Evolutionary conservation across 2,329 filamentous ascomycete species (phyloP).

Genomic region (Fusarium sp.): DNA sequence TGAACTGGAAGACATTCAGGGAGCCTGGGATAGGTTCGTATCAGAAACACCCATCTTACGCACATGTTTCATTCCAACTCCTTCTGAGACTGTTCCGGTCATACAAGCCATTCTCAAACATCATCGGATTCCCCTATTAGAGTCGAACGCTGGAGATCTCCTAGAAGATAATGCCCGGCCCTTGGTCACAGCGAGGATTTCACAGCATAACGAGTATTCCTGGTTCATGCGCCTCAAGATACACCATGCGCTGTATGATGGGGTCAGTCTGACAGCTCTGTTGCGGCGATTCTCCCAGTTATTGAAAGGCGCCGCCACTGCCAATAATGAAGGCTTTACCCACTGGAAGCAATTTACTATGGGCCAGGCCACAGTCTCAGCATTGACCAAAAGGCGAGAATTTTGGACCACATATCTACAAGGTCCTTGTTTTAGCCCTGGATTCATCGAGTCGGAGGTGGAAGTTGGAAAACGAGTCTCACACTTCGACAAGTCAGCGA

Average conservation of each 20-base stretch:
- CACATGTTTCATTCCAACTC: constrained; percentile 72
- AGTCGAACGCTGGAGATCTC: not conserved
- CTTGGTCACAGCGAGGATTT: constrained; percentile 26
- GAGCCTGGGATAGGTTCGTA: constrained; percentile 73
- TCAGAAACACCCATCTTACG: constrained; percentile 73
- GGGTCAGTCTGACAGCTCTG: constrained; percentile 78
- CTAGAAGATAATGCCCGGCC: constrained; percentile 9
- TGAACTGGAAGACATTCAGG: constrained; percentile 58
- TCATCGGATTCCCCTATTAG: constrained; percentile 17
- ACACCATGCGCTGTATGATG: constrained; percentile 92
- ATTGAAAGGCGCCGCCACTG: constrained; percentile 2
- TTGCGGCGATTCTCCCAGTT: constrained; percentile 56
- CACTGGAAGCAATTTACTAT: constrained; percentile 49
- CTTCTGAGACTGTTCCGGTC: constrained; percentile 63
- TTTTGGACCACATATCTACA: constrained; percentile 62
- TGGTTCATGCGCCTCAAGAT: constrained; percentile 69
- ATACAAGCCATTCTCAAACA: constrained; percentile 70
- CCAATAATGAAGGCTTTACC: constrained; percentile 15
- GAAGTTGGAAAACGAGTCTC: constrained; percentile 39
- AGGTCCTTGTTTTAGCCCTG: not conserved
- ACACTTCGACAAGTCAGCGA: constrained; percentile 62
- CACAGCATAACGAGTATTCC: constrained; percentile 22
- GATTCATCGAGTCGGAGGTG: not conserved
- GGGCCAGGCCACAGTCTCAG: constrained; percentile 12
- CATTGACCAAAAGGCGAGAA: constrained; percentile 34